A percentile compares a stretch with the other conserved stretches of the same genome.
Conservation (phyloP, 306 rosid genomes). For the Quercus rubra region DNA sequence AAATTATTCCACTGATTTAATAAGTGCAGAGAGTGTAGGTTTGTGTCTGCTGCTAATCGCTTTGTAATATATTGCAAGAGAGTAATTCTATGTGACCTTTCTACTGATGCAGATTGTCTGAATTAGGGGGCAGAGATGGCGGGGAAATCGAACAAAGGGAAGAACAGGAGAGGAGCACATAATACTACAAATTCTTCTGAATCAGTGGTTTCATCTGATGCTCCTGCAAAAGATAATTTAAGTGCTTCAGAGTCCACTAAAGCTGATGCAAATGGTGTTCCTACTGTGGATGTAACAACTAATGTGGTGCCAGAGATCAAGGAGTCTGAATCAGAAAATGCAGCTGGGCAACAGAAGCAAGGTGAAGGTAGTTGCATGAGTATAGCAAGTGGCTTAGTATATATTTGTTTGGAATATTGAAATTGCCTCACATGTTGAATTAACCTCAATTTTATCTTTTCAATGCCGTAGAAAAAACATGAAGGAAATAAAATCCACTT, state of each 20-base stretch:
- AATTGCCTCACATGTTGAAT: background rate
- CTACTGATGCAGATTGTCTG: conserved; percentile 14
- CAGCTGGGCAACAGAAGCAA: conserved; percentile 60
- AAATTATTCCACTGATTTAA: background rate
- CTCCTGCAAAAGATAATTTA: conserved; percentile 30
- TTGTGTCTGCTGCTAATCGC: background rate
- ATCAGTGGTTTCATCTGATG: conserved; percentile 28
- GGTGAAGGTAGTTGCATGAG: conserved; percentile 41
- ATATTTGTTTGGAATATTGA: conserved; percentile 1
- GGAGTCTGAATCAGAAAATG: conserved; percentile 42
- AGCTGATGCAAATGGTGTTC: conserved; percentile 41
- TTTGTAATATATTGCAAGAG: background rate
- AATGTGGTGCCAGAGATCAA: conserved; percentile 32
- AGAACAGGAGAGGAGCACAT: conserved; percentile 52
- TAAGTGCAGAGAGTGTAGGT: background rate
- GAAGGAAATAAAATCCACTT: background rate
- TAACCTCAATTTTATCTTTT: background rate
- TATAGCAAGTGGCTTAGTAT: background rate
- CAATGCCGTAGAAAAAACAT: background rate
- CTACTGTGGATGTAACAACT: conserved; percentile 30
- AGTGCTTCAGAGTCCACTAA: conserved; percentile 25
- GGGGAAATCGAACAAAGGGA: conserved; percentile 79
- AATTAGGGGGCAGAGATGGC: conserved; percentile 59
- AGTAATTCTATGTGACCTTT: background rate
- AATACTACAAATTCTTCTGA: conserved; percentile 31